Conservation (phyloP, 441 rosid genomes). For the Erodium trifolium region DNA sequence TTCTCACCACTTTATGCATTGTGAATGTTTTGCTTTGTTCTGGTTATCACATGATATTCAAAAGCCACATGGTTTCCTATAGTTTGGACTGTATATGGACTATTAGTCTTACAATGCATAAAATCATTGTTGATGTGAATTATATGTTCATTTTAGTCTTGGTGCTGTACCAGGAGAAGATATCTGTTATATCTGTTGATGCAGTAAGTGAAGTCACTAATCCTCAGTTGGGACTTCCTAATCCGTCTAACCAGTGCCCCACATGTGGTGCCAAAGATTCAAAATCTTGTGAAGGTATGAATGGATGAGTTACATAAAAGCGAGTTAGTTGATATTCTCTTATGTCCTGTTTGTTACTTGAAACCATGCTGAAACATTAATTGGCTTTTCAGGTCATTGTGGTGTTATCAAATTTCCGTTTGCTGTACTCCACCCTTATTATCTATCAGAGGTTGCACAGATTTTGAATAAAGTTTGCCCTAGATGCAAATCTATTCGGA, state of each 20-base stretch:
- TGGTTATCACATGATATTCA: neutral
- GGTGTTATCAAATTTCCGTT: conserved; percentile 58
- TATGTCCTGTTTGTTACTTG: conserved; percentile 12
- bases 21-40: neutral
- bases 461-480: conserved; percentile 79
- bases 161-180: conserved; percentile 44
- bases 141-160: conserved; percentile 4
- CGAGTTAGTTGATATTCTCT: conserved; percentile 10
- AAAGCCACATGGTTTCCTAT: neutral
- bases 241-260: conserved; percentile 48
- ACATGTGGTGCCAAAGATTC: conserved; percentile 58
- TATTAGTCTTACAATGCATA: neutral
- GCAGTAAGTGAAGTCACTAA: conserved; percentile 56
- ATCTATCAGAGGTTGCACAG: conserved; percentile 54
- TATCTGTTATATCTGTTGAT: conserved; percentile 38
- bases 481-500: conserved; percentile 64
- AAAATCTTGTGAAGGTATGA: conserved; percentile 72
- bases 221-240: conserved; percentile 75
- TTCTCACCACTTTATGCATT: neutral
- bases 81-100: neutral
- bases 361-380: conserved; percentile 18
- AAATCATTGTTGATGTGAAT: neutral
- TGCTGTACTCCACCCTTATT: conserved; percentile 65
- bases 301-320: conserved; percentile 15
- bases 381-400: conserved; percentile 56